Evolutionary conservation across 352 stramenopile species (phyloP), one percentile per base, ranked within the genome.

Genomic region (Globisporangium polare): DNA sequence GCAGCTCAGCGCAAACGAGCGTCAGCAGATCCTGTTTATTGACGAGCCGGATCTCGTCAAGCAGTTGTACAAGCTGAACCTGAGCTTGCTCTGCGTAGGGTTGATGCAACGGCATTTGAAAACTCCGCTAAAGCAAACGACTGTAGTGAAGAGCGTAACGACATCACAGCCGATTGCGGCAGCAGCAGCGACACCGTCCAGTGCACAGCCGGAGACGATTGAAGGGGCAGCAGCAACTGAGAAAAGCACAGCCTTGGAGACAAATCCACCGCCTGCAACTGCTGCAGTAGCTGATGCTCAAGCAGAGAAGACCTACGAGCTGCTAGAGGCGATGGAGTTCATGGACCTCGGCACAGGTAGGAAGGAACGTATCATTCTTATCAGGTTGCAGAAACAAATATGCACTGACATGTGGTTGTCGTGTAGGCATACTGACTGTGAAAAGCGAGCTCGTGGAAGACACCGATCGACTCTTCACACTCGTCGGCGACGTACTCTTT

Each of bases 291-390:
- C 35, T 26, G 65, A 78, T 20, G 65, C 47, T 0, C 67, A 68
- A 20, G 62, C 60, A 2, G 85, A 94, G 56, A 86, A 87, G 49
- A 88, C 83, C 27, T 94, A 92, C 53, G 86, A 92, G 63, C 70
- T 94, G 53, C 77, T 94, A 33, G 86, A 94, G 67, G 86, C 83
- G 13, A 94, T 94, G 86, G 86, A 94, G 65, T 94, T 94, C 54
- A 92, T 94, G 86, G 83, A 94, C 66, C 86, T 94, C 53, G 78
- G 80, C 58, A 94, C 86, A 43, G 82, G 82, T 80, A 66, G 15
- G 49, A 17, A 35, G 9, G 12, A 12, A 12, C 41, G 22, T 43
- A 12, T 12, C 27, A 39, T 3, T 39, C 22, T 26, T 27, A 4
- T 42, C 10, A 49, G 55, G 27, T 10, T 26, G 15, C 15, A 1